phyloP scores from a whole-genome alignment of 345 rosid genomes.

The Heritiera fomes region DNA sequence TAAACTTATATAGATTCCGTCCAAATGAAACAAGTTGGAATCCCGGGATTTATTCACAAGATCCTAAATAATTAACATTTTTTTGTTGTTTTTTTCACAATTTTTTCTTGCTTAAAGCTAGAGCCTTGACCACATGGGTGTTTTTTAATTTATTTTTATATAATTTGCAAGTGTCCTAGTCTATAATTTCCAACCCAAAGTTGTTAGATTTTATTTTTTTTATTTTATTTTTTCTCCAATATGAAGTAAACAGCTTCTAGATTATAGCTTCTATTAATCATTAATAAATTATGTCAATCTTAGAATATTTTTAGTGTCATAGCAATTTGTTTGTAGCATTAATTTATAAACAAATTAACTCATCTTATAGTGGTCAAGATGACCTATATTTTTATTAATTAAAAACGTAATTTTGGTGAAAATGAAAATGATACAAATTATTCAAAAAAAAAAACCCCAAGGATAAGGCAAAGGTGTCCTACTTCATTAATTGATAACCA shows the following conservation, averaged over 20 bases:
- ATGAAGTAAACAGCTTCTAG: neutral
- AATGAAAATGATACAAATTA: neutral
- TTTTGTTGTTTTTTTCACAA: neutral
- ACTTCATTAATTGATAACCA: neutral
- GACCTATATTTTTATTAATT: neutral
- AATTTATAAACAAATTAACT: neutral
- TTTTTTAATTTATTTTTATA: neutral
- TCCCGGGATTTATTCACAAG: neutral
- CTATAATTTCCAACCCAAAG: neutral
- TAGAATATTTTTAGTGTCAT: neutral
- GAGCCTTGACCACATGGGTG: neutral
- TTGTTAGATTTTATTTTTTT: neutral
- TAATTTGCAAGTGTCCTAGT: neutral
- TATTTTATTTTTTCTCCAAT: neutral
- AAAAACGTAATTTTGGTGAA: neutral
- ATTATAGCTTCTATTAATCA: neutral
- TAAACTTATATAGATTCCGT: too few species aligned
- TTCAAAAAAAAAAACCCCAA: neutral
- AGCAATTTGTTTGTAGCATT: too few species aligned
- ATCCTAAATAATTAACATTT: neutral
- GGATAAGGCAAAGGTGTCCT: neutral
- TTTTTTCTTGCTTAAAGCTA: neutral
- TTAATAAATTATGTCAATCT: neutral
- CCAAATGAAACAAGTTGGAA: neutral
- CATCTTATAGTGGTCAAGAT: constrained; percentile 5